Percentiles rank a stretch among this genome's conserved stretches.
These are phyloP conservation scores for Globisporangium okanoganense DNA, from an alignment of 352 stramenopile genomes.

Conservation along the genomic window DNA sequence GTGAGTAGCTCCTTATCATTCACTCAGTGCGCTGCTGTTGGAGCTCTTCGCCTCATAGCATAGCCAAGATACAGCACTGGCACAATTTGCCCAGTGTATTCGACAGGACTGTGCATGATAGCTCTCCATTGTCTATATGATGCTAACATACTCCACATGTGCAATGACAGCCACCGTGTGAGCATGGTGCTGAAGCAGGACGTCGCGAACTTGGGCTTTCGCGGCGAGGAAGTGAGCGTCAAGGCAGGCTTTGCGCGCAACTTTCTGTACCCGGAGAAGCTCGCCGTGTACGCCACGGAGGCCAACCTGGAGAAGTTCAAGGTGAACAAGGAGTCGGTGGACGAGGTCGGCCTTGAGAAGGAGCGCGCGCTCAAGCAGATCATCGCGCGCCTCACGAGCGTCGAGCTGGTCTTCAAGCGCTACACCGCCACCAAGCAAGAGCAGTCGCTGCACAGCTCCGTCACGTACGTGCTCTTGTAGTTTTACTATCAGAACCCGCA, in stretches of 20 bases:
- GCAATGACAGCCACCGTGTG: constrained; percentile 63
- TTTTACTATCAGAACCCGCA: neutral
- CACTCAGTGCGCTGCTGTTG: neutral
- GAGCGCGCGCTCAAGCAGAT: constrained; percentile 46
- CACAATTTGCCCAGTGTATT: neutral
- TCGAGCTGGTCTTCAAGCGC: constrained; percentile 77
- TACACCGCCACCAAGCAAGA: constrained; percentile 64
- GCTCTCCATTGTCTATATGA: neutral
- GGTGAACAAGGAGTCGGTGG: constrained; percentile 40
- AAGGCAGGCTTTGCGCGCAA: constrained; percentile 94
- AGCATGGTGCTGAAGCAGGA: constrained; percentile 87
- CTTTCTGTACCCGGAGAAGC: constrained; percentile 92
- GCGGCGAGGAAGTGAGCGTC: constrained; percentile 89
- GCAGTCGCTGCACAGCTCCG: constrained; percentile 57
- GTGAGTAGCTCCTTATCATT: constrained; percentile 26
- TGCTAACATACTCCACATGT: neutral
- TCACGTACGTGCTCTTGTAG: constrained; percentile 33
- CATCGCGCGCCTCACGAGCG: constrained; percentile 48
- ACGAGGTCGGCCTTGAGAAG: constrained; percentile 17
- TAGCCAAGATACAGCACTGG: neutral
- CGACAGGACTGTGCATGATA: neutral
- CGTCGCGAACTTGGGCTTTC: constrained; percentile 80
- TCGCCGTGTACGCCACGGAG: constrained; percentile 91
- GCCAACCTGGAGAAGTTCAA: constrained; percentile 87
- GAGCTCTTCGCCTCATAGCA: neutral